phyloP scores from a whole-genome alignment of 352 stramenopile species.

The Phytophthora quininea region DNA sequence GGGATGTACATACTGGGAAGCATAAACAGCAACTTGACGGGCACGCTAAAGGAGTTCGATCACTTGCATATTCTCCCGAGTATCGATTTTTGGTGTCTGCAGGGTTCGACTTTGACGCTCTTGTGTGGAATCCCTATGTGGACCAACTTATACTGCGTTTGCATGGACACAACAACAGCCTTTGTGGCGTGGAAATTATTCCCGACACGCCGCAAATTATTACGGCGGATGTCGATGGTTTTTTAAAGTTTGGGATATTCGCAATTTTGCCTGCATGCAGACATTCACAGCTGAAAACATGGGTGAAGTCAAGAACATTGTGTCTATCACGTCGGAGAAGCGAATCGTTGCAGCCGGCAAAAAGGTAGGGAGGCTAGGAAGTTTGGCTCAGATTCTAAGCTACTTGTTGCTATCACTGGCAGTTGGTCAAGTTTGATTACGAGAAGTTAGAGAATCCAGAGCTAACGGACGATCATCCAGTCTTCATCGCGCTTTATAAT shows the following conservation, averaged over 20 bases:
- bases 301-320: constrained; percentile 76
- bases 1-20: constrained; percentile 86
- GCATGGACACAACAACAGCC: constrained; percentile 85
- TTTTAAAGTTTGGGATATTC: constrained; percentile 92
- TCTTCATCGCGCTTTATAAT: constrained; percentile 87
- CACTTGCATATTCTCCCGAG: constrained; percentile 83
- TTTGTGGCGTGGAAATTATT: constrained; percentile 89
- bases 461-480: constrained; percentile 82
- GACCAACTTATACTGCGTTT: constrained; percentile 88
- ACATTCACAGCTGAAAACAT: constrained; percentile 83
- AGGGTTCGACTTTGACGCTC: constrained; percentile 89
- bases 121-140: constrained; percentile 92
- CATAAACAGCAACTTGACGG: constrained; percentile 88
- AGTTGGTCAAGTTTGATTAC: constrained; percentile 87
- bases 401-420: neutral
- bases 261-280: constrained; percentile 91
- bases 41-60: constrained; percentile 81
- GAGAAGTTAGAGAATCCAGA: constrained; percentile 88
- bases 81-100: constrained; percentile 88
- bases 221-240: constrained; percentile 80
- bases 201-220: constrained; percentile 87
- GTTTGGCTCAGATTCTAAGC: neutral
- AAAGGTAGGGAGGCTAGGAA: constrained; percentile 33
- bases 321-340: constrained; percentile 73
- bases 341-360: constrained; percentile 80